Evolutionary conservation across 345 rosid species (phyloP).

Genomic region (Bruguiera parviflora): DNA sequence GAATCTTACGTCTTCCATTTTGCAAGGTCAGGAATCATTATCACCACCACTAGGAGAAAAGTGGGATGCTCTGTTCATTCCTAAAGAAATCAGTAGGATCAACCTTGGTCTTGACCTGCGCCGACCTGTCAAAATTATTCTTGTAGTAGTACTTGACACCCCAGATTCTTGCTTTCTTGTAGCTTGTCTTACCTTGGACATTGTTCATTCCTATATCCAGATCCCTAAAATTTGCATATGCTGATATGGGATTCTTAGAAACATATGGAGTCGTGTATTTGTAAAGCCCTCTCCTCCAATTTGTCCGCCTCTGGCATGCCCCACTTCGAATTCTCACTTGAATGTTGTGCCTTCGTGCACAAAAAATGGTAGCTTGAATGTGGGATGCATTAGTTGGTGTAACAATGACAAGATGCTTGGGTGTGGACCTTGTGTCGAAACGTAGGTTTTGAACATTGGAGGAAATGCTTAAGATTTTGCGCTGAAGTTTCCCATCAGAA

Average conservation of each 20-base stretch:
- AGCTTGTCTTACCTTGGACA: background rate
- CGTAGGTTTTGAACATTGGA: background rate
- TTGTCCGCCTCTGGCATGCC: background rate
- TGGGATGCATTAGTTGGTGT: background rate
- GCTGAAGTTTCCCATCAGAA: background rate
- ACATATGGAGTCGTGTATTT: background rate
- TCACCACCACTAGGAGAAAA: background rate
- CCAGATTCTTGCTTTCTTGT: background rate
- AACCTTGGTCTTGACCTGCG: background rate
- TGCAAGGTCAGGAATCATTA: too few species aligned
- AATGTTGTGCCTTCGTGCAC: background rate
- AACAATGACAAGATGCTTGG: background rate
- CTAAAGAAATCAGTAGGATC: background rate
- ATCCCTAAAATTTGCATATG: background rate
- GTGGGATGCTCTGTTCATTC: background rate
- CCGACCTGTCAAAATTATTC: background rate
- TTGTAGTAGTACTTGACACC: background rate
- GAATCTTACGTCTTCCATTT: too few species aligned
- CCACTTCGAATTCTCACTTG: background rate
- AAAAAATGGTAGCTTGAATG: background rate
- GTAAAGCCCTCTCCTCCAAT: background rate
- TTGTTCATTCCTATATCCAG: background rate
- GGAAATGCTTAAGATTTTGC: background rate
- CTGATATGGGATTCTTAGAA: background rate
- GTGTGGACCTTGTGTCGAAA: conserved; percentile 1